Base-by-base conservation (phyloP, 306 rosid species). In the Chamaecrista fasciculata region DNA sequence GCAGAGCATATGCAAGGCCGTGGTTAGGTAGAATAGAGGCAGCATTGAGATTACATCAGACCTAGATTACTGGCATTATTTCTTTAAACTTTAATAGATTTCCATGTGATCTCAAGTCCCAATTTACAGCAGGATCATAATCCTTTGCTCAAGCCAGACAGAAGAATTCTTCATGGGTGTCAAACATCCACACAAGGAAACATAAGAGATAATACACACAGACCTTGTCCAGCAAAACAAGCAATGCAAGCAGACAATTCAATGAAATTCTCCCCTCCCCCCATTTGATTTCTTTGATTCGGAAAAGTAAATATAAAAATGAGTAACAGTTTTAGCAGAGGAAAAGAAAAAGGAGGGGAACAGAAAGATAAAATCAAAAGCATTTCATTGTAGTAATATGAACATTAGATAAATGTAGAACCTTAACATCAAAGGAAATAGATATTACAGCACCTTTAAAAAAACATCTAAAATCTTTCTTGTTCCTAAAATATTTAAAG, bases 1-100 rank as follows among this genome's bases (percentile, higher is more conserved):
- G 86, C 80, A 79, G 69, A 67, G 55, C 40, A 78, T 68, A 71
- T 59, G 67, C 33, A 48, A 50, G 51, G 43, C 74, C 34, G 36
- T 57, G 43, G 46, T 74, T 67, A 71, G 50, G 52, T 6, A 63
- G 1, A 65, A 58, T 62, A 44, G 24, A 53, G 9, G 26, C 50
- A 65, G 50, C 46, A 63, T 25, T 47, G 14, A 5, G 16, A 62
- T 71, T 44, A 66, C 51, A 52, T 46, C 69, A 50, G 44, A 26
- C 60, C 72, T 18, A 47, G 51, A 21, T 60, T 40, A 34, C 66
- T 58, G 53, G 48, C 65, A 65, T 70, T 31, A 28, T 31, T 57
- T 57, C 24, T 57, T 57, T 29, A 48, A 48, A 33, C 61, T 61
- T 67, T 14, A 34, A 71, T 7, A 68, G 36, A 42, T 42, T 52